Conservation (phyloP, 108 stramenopile species). For the Bacterosira constricta region DNA sequence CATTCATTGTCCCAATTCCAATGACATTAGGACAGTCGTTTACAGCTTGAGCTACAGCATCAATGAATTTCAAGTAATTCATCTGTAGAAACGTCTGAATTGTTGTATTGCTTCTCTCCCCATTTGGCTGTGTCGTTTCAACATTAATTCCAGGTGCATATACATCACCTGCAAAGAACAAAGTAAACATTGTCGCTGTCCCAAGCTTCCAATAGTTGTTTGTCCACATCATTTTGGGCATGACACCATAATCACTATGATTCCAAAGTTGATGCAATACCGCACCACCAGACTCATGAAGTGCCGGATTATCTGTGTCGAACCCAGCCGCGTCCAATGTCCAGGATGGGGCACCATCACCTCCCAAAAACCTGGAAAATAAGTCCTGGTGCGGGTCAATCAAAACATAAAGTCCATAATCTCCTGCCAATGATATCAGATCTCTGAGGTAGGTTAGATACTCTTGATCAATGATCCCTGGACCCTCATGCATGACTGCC, state of each 20-base stretch:
- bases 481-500: too few relatives aligned
- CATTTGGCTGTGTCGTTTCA: slow-evolving; percentile 1
- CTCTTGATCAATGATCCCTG: too few relatives aligned
- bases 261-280: slow-evolving; percentile 11
- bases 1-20: slow-evolving; percentile 42
- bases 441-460: too few relatives aligned
- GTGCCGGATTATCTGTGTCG: not conserved
- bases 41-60: slow-evolving; percentile 15
- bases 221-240: slow-evolving; percentile 38
- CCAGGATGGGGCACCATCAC: too few relatives aligned
- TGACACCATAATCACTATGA: not conserved
- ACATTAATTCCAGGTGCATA: slow-evolving; percentile 31
- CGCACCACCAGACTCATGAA: not conserved
- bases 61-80: slow-evolving; percentile 18
- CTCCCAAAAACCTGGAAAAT: too few relatives aligned
- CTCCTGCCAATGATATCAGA: too few relatives aligned
- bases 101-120: not conserved
- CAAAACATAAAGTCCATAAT: too few relatives aligned
- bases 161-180: slow-evolving; percentile 43
- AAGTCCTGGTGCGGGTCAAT: too few relatives aligned
- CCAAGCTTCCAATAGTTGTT: slow-evolving; percentile 31
- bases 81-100: slow-evolving; percentile 25
- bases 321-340: not conserved
- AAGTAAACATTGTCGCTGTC: slow-evolving; percentile 38
- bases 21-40: slow-evolving; percentile 37